Conservation (phyloP, 495 filamentous ascomycete genomes). For the Chaetomium fimeti region DNA sequence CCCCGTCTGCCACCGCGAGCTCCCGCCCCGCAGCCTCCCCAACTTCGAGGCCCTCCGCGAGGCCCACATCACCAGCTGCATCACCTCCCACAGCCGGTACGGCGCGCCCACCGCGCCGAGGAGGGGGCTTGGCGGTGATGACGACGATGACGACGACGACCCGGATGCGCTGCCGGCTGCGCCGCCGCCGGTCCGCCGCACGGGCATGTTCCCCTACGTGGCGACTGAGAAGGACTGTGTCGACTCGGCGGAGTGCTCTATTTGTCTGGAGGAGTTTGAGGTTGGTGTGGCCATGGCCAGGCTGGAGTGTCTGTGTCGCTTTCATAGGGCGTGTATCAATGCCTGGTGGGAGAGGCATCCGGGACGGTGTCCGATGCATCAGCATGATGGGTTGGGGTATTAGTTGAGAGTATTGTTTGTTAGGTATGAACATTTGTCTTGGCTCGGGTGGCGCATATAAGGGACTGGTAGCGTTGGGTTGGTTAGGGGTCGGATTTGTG, state of each 20-base stretch:
- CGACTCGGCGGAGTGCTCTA: constrained; percentile 80
- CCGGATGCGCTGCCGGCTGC: constrained; percentile 24
- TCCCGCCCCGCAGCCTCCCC: constrained; percentile 62
- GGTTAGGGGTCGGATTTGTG: background rate
- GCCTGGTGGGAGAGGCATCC: constrained; percentile 54
- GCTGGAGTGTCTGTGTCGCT: constrained; percentile 90
- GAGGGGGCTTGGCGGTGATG: background rate
- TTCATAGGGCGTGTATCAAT: constrained; percentile 70
- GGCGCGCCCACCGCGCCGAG: constrained; percentile 24
- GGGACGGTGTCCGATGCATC: constrained; percentile 56
- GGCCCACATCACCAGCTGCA: constrained; percentile 74
- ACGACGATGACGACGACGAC: constrained; percentile 15
- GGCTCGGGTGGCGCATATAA: background rate
- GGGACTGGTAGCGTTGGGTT: background rate
- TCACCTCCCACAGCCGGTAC: constrained; percentile 53
- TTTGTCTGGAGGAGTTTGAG: constrained; percentile 95
- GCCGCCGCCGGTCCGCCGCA: constrained; percentile 39
- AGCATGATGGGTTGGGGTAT: constrained; percentile 52
- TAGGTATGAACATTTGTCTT: background rate
- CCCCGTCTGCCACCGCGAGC: constrained; percentile 75
- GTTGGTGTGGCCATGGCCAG: constrained; percentile 78
- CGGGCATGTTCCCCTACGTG: constrained; percentile 60
- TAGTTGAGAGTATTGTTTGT: constrained; percentile 20
- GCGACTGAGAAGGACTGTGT: constrained; percentile 93
- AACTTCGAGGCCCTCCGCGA: constrained; percentile 66